Evolutionary conservation across 2,329 filamentous ascomycete genomes (phyloP), one percentile per base, ranked within the genome.

Genomic region (Penicillium palitans): DNA sequence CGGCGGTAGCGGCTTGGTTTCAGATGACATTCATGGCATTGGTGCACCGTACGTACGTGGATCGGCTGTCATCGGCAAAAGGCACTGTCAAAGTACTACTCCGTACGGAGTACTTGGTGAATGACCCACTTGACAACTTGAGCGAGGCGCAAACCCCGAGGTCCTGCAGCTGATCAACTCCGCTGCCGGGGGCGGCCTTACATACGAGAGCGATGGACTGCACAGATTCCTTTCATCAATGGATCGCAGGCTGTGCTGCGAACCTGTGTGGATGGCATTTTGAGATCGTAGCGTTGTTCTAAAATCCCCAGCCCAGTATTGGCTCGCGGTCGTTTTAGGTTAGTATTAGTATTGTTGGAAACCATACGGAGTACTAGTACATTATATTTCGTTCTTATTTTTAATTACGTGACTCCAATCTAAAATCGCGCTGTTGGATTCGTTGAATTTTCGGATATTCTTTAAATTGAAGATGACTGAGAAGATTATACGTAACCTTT

Each of bases 141-240:
- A n/a, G 10, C 12, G 13, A 42, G 24, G 21, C 21, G 4, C 41
- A 25, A 44, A 44, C 13, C 41, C 41, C 21, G 13, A 42, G 7
- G 41, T 44, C 12, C 49, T 64, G 24, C 63, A 61, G 40, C 54
- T 58, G 35, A 57, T 69, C 39, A 52, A 61, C 29, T 45, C 54
- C 10, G 40, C 58, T 19, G 61, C 58, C n/a, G 66, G 66, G 27
- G 54, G 51, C 35, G 71, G 67, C 48, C 41, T 63, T 35, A 57
- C 37, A 12, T 61, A 61, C 8, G 70, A 69, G 53, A 51, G 62
- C 39, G 63, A 62, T 49, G 61, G 57, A 45, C 47, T 69, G 21
- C 61, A 56, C 31, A 46, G 48, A 24, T 35, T 51, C 59, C n/a
- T 61, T 52, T 9, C 2, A 63, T 71, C n/a, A 44, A 47, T 7